Evolutionary conservation across 2,329 filamentous ascomycete species (phyloP).

Genomic region (Monosporascus sp.): DNA sequence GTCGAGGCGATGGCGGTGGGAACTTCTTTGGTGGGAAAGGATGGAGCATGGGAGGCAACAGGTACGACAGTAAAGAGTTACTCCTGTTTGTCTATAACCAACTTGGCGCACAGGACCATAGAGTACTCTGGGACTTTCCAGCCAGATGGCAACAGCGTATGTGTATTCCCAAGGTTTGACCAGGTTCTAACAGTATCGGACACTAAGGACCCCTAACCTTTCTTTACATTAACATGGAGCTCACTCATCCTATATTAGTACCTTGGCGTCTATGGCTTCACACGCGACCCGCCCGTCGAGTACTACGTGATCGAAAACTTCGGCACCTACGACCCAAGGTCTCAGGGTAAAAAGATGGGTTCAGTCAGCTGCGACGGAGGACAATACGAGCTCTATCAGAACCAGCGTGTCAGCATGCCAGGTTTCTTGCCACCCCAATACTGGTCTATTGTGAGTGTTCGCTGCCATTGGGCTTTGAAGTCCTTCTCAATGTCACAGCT

Average conservation of each 20-base stretch:
- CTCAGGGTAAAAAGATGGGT: constrained; percentile 27
- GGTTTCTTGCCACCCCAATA: too few species aligned
- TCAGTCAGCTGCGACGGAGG: constrained; percentile 27
- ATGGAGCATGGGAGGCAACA: constrained; percentile 31
- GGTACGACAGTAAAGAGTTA: constrained; percentile 3
- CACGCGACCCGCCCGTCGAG: constrained; percentile 32
- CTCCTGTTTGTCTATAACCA: constrained; percentile 1
- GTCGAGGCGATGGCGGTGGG: constrained; percentile 31
- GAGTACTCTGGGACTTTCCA: constrained; percentile 43
- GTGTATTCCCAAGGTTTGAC: constrained; percentile 27
- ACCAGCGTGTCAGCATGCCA: constrained; percentile 26
- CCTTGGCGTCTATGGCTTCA: constrained; percentile 35
- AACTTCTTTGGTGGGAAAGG: constrained; percentile 48
- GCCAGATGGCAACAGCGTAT: constrained; percentile 41
- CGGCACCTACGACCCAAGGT: constrained; percentile 37
- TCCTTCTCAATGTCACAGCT: too few species aligned
- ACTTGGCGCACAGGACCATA: constrained; percentile 32
- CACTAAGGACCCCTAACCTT: constrained; percentile 9
- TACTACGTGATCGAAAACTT: constrained; percentile 39
- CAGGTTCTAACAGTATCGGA: constrained; percentile 27
- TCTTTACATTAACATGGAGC: constrained; percentile 9
- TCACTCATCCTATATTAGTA: constrained; percentile 18
- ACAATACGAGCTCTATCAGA: constrained; percentile 31
- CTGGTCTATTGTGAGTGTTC: too few species aligned
- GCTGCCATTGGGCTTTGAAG: too few species aligned